These are phyloP conservation scores for Rhodotorula kratochvilovae DNA, from an alignment of 768 basidiomycete genomes.

Conservation along the genomic window DNA sequence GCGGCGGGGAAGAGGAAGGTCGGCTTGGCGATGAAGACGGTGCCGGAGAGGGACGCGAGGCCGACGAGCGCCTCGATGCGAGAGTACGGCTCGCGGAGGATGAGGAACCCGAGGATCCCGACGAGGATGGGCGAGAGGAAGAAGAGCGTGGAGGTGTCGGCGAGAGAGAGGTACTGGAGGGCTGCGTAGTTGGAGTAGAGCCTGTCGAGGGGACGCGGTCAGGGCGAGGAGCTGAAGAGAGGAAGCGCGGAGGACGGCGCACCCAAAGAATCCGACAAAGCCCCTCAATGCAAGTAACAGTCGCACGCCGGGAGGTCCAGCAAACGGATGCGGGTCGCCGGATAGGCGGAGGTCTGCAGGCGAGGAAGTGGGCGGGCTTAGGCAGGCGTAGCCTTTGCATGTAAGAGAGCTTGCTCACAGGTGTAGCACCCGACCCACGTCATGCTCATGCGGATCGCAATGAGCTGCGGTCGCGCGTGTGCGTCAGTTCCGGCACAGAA, in stretches of 20 bases:
- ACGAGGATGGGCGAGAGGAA: conserved; percentile 67
- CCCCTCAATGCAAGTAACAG: conserved; percentile 59
- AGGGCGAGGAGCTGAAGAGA: too few relatives aligned
- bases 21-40: conserved; percentile 76
- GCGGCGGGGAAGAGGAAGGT: conserved; percentile 57
- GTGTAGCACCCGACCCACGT: conserved; percentile 16
- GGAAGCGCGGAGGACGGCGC: background rate
- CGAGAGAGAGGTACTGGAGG: conserved; percentile 67
- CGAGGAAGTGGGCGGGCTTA: too few relatives aligned
- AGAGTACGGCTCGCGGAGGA: conserved; percentile 42
- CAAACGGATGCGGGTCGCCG: conserved; percentile 53
- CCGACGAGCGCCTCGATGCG: conserved; percentile 36
- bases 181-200: conserved; percentile 55
- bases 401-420: conserved; percentile 2
- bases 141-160: conserved; percentile 70
- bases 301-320: conserved; percentile 68
- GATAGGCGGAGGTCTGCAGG: background rate
- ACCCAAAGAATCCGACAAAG: conserved; percentile 68
- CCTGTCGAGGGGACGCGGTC: background rate
- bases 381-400: too few relatives aligned
- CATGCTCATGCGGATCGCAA: conserved; percentile 25
- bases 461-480: conserved; percentile 7
- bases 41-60: conserved; percentile 68
- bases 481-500: too few relatives aligned
- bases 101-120: conserved; percentile 39